Evolutionary conservation across 1,139 yeast species (phyloP), one percentile per base, ranked within the genome.

Genomic region (Sugiyamaella grinbergsii): DNA sequence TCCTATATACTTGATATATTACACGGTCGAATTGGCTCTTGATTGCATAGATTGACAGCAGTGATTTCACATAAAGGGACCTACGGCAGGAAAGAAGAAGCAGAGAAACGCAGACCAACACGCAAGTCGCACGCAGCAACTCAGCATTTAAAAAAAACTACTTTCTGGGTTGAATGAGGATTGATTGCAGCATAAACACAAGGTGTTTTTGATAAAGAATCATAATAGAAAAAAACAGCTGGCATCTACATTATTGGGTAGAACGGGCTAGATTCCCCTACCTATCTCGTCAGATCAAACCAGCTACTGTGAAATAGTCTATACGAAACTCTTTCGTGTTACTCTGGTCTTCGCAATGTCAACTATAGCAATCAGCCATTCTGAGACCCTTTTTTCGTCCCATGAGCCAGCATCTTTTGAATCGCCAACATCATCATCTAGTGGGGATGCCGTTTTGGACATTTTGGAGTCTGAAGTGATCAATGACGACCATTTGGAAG

Each of bases 401-500:
- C 22, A 28, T 13, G 31, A 24, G 28, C 20, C 22, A 5, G n/a
- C 5, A 8, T 13, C 31, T n/a, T 23, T 13, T 13, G 40, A 36
- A 36, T n/a, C 26, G 38, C n/a, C n/a, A n/a, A 19, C 22, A 20
- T 29, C 44, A 13, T 40, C 44, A 5, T 29, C 44, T 5, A 16
- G 33, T 15, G 36, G 54, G 16, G 70, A 66, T 53, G 68, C 67
- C n/a, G 62, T 66, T 19, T 50, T 64, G 48, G 59, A 54, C 26
- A 54, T 66, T 16, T 54, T 66, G 45, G 56, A 57, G 28, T 51
- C 51, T 5, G 57, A 56, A 24, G 41, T 42, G 10, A 54, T 65
- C 31, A 42, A 61, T 13, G 54, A 55, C 31, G 57, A 54, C n/a
- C 67, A 65, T 29, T 58, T 67, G 26, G 61, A 61, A 37, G 54